phyloP scores from a whole-genome alignment of 495 filamentous ascomycete species.

The Xylaria grammica region DNA sequence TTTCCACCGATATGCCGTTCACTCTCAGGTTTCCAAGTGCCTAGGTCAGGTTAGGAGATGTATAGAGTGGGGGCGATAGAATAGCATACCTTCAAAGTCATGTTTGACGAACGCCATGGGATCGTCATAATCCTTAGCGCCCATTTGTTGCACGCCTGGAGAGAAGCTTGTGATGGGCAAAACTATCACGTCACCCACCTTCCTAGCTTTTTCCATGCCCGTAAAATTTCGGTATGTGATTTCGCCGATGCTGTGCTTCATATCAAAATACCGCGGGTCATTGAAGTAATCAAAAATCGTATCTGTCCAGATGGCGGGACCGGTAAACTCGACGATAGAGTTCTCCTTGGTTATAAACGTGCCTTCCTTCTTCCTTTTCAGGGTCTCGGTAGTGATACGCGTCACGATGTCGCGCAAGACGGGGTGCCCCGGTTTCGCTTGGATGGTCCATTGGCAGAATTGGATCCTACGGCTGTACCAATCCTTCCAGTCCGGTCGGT shows the following conservation, averaged over 20 bases:
- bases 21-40: constrained; percentile 79
- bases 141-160: constrained; percentile 93
- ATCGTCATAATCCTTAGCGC: constrained; percentile 85
- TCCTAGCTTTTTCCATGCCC: constrained; percentile 77
- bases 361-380: constrained; percentile 74
- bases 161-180: constrained; percentile 97
- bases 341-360: constrained; percentile 72
- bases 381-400: constrained; percentile 80
- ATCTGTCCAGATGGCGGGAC: constrained; percentile 95
- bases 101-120: constrained; percentile 99
- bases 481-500: constrained; percentile 86
- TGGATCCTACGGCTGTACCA: constrained; percentile 97
- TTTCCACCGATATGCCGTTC: constrained; percentile 63
- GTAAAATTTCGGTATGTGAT: constrained; percentile 91
- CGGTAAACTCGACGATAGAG: constrained; percentile 94
- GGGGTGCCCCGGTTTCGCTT: constrained; percentile 92
- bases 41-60: constrained; percentile 48
- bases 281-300: constrained; percentile 92
- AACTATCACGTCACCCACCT: constrained; percentile 92
- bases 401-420: constrained; percentile 87
- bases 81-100: constrained; percentile 83
- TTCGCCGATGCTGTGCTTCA: constrained; percentile 68
- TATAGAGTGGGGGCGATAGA: neutral
- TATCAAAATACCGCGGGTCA: constrained; percentile 86
- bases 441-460: constrained; percentile 99